Percentiles rank a stretch among this genome's conserved stretches.
Conservation (phyloP, 2,329 filamentous ascomycete species). For the Tolypocladium paradoxum region DNA sequence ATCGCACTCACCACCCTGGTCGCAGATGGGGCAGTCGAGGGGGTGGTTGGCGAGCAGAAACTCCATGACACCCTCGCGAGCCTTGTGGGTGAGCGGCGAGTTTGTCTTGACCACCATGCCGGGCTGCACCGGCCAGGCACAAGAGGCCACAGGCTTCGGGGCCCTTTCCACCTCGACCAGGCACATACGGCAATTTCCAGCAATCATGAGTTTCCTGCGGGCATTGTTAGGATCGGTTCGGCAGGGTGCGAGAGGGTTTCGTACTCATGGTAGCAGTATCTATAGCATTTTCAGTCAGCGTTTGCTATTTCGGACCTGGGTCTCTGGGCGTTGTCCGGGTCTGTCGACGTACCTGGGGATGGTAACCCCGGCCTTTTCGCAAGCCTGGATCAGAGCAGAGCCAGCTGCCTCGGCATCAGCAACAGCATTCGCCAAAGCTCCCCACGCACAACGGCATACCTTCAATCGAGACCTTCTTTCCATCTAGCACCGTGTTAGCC, state of each 20-base stretch:
- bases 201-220: slow-evolving; percentile 88
- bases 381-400: slow-evolving; percentile 95
- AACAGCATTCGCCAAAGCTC: slow-evolving; percentile 8
- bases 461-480: slow-evolving; percentile 97
- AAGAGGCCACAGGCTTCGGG: slow-evolving; percentile 95
- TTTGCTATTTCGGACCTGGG: neutral
- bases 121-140: slow-evolving; percentile 95
- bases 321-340: neutral
- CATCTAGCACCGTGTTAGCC: slow-evolving; percentile 51
- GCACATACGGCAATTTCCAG: slow-evolving; percentile 99
- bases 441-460: slow-evolving; percentile 41
- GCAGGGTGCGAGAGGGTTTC: slow-evolving; percentile 20
- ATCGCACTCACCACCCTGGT: slow-evolving; percentile 98
- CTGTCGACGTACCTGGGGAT: slow-evolving; percentile 60
- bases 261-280: slow-evolving; percentile 99
- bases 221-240: slow-evolving; percentile 29
- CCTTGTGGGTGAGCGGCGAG: slow-evolving; percentile 92
- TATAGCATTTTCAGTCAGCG: slow-evolving; percentile 27
- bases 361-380: slow-evolving; percentile 89
- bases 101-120: slow-evolving; percentile 99
- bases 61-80: slow-evolving; percentile 97
- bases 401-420: slow-evolving; percentile 56
- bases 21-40: slow-evolving; percentile 92
- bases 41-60: slow-evolving; percentile 95
- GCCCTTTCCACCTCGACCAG: slow-evolving; percentile 94